Evolutionary conservation across 192 early-diverging fungal species (phyloP), one percentile per base, ranked within the genome.

Genomic region (Gorgonomyces haynaldii): DNA sequence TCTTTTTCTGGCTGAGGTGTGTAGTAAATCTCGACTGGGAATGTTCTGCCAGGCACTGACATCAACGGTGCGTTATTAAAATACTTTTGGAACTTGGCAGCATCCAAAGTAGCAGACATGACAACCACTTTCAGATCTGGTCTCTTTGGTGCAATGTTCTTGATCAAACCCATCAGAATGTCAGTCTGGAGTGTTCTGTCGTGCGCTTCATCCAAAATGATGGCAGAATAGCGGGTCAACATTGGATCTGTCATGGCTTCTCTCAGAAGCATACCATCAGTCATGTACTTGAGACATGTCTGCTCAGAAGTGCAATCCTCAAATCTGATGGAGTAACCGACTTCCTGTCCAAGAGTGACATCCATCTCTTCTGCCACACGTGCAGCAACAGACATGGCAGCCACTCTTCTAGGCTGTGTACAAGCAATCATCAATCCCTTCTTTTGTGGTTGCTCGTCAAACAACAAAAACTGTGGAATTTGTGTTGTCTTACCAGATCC

Each of bases 401-500:
- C 94, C 22, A 99, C 91, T 70, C 96, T 82, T 61, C 96, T 85
- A 13, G 96, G 96, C 56, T 99, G 96, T 29, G 96, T 99, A 67
- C 96, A 99, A 10, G 92, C 96, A 62, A 97, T 88, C 70, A 89
- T 81, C 53, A 82, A 89, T 24, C 83, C 82, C 43, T 91, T 85
- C 15, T 28, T 22, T 37, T 75, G 91, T 28, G 96, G 93, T 39
- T 95, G 72, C 50, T 88, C 80, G 66, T 98, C 93, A 49, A 82
- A 84, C 3, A 83, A 69, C 57, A 96, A 63, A 57, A 91, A 99
- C 63, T 98, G 96, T 13, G 96, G 96, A 38, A 98, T 93, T 67
- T 98, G 96, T 12, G 96, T 98, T 1, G 96, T 99, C 57, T 98
- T 98, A 43, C 96, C 94, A 4, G 89, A 93, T 28, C 94, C 94